A percentile compares a stretch with the other conserved stretches of the same genome.
These are phyloP conservation scores for Sporisorium reilianum DNA, from an alignment of 1,284 basidiomycete species.

Conservation along the genomic window DNA sequence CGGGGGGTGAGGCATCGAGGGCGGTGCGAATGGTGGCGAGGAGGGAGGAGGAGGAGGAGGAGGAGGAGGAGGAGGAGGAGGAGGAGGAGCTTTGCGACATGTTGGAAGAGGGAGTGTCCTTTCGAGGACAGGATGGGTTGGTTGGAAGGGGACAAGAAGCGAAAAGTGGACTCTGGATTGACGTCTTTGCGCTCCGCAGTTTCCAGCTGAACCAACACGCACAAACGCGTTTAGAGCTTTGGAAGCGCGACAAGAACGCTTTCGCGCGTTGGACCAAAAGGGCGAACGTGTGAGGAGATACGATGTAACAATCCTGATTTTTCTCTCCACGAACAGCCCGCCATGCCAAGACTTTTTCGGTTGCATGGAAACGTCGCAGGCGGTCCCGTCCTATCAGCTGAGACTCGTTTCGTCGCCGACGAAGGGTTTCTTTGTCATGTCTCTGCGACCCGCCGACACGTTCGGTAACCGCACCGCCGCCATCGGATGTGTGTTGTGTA, in stretches of 20 bases:
- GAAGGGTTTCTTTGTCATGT: not conserved
- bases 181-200: not conserved
- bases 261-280: not conserved
- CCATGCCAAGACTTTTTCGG: conserved; percentile 9
- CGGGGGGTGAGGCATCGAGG: conserved; percentile 28
- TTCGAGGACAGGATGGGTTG: not conserved
- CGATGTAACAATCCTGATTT: not conserved
- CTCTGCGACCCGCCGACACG: conserved; percentile 7
- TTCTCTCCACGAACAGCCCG: too few relatives aligned
- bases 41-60: conserved; percentile 18
- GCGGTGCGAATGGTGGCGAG: conserved; percentile 30
- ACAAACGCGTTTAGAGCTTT: not conserved
- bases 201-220: not conserved
- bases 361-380: conserved; percentile 3
- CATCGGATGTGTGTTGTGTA: too few relatives aligned
- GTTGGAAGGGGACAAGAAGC: not conserved
- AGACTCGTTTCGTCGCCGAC: not conserved
- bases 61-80: not conserved
- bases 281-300: not conserved
- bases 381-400: not conserved
- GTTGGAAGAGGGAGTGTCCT: not conserved
- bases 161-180: not conserved
- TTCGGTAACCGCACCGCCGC: conserved; percentile 2
- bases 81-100: conserved; percentile 13
- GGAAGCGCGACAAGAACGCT: not conserved